Percentiles rank a stretch among this genome's conserved stretches.
Conservation (phyloP, 495 filamentous ascomycete species). For the Tuber indicum region DNA sequence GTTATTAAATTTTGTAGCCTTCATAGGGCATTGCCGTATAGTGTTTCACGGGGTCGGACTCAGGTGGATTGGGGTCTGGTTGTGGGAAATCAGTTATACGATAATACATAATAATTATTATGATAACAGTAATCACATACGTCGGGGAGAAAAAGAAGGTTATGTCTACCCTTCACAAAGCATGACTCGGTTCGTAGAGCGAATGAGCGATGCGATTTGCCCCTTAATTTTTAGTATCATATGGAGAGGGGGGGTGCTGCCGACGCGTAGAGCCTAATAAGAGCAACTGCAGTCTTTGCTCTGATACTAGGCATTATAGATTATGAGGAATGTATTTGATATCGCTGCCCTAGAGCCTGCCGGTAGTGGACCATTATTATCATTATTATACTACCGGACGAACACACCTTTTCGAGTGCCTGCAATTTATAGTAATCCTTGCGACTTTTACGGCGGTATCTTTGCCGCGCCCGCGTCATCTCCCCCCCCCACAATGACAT, state of each 20-base stretch:
- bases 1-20: neutral
- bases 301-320: neutral
- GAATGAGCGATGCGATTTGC: neutral
- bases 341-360: neutral
- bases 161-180: neutral
- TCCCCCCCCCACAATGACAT: neutral
- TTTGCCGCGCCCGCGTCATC: neutral
- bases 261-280: neutral
- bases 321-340: neutral
- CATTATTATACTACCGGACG: neutral
- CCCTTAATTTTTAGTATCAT: no score
- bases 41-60: neutral
- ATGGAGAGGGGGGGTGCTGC: neutral
- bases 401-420: no score
- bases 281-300: neutral
- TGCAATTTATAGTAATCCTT: no score
- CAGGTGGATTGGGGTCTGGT: neutral
- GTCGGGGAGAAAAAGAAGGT: neutral
- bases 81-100: neutral
- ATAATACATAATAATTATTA: no score
- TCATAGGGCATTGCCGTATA: neutral
- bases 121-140: no score
- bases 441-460: neutral
- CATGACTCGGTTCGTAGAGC: neutral
- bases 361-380: neutral